Percentiles rank a stretch among this genome's conserved stretches.
These are phyloP conservation scores for Chlorociboria aeruginascens DNA, from an alignment of 495 filamentous ascomycete genomes.

Conservation along the genomic window DNA sequence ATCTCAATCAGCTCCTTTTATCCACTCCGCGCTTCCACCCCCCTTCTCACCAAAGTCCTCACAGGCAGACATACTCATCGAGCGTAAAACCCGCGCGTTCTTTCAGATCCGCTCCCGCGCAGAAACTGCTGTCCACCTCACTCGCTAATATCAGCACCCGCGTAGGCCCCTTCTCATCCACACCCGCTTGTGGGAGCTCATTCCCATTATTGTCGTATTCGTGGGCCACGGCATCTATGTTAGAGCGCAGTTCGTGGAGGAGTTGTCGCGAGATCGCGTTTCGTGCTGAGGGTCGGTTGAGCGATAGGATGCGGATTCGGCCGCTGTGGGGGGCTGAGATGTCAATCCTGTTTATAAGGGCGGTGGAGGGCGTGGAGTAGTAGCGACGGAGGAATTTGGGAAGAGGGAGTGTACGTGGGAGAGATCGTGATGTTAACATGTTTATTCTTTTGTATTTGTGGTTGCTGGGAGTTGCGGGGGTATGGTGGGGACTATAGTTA, in stretches of 20 bases:
- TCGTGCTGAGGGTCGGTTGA: conserved; percentile 71
- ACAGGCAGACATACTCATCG: conserved; percentile 41
- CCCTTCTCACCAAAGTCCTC: too few species aligned
- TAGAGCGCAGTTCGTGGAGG: conserved; percentile 52
- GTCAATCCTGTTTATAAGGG: conserved; percentile 54
- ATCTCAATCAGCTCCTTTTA: background rate
- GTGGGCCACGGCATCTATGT: conserved; percentile 54
- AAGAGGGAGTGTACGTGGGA: conserved; percentile 2
- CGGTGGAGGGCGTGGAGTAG: conserved; percentile 8
- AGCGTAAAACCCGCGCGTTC: conserved; percentile 63
- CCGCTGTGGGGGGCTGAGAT: conserved; percentile 71
- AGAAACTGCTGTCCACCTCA: conserved; percentile 71
- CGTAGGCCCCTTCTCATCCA: conserved; percentile 40
- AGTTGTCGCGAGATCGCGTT: conserved; percentile 82
- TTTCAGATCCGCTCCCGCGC: conserved; percentile 89
- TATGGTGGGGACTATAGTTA: too few species aligned
- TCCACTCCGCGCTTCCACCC: too few species aligned
- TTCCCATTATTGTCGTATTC: conserved; percentile 50
- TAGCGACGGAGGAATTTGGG: conserved; percentile 5
- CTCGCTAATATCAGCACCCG: conserved; percentile 69
- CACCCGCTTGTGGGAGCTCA: conserved; percentile 28
- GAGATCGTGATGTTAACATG: background rate
- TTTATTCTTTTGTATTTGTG: too few species aligned
- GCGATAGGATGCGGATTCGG: conserved; percentile 74
- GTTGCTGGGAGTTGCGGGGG: background rate